phyloP scores from a whole-genome alignment of 495 filamentous ascomycete genomes.

The Poronia punctata region DNA sequence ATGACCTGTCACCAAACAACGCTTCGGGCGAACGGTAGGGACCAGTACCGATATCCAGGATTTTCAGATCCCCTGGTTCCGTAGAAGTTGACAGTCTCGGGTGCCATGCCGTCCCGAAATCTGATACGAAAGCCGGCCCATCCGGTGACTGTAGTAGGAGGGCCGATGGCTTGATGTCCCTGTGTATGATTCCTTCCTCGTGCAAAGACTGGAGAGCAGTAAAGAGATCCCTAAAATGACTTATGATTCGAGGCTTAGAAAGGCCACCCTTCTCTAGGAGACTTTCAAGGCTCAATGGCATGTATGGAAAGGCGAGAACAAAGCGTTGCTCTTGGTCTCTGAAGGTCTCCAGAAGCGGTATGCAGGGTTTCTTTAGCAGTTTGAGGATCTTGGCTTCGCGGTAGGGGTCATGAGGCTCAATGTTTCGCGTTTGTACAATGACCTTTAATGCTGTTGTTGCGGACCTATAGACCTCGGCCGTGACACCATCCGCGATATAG shows the following conservation, averaged over 20 bases:
- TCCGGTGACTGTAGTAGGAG: slow-evolving; percentile 61
- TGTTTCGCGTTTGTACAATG: slow-evolving; percentile 63
- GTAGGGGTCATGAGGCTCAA: slow-evolving; percentile 70
- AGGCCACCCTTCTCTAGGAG: slow-evolving; percentile 43
- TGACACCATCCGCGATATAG: slow-evolving; percentile 67
- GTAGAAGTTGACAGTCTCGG: slow-evolving; percentile 46
- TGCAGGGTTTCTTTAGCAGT: slow-evolving; percentile 40
- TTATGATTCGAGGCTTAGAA: slow-evolving; percentile 24
- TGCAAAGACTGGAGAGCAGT: slow-evolving; percentile 67
- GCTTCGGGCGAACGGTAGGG: slow-evolving; percentile 86
- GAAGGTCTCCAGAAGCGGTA: slow-evolving; percentile 65
- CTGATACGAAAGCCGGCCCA: slow-evolving; percentile 71
- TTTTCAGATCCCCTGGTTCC: slow-evolving; percentile 63
- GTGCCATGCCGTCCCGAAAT: slow-evolving; percentile 90
- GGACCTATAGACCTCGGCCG: slow-evolving; percentile 68
- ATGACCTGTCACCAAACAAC: slow-evolving; percentile 74
- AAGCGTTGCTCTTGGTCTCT: slow-evolving; percentile 61
- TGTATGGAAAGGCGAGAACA: slow-evolving; percentile 77
- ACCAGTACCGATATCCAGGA: slow-evolving; percentile 89
- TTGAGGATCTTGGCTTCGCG: slow-evolving; percentile 70
- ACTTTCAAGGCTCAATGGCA: slow-evolving; percentile 60
- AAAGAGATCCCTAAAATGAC: slow-evolving; percentile 61
- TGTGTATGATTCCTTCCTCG: slow-evolving; percentile 69
- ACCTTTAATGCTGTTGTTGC: slow-evolving; percentile 74
- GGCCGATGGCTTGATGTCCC: slow-evolving; percentile 91